phyloP scores from a whole-genome alignment of 306 rosid species.

The Canavalia ensiformis region DNA sequence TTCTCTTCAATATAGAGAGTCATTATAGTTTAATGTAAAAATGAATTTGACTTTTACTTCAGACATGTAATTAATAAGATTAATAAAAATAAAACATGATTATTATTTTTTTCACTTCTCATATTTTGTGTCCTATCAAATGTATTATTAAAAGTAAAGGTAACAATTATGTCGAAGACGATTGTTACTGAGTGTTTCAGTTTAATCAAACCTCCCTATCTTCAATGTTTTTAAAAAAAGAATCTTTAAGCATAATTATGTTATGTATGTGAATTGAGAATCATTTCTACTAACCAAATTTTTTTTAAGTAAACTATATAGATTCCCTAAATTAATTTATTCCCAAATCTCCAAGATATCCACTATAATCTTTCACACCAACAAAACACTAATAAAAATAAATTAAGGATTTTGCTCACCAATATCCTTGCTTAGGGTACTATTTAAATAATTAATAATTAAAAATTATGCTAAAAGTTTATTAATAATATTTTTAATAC shows the following conservation, averaged over 20 bases:
- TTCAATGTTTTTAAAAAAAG: not conserved
- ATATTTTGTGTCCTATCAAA: not conserved
- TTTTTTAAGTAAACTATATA: conserved; percentile 1
- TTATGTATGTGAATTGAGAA: not conserved
- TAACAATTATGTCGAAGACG: not conserved
- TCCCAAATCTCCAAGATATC: conserved; percentile 7
- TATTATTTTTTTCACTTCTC: not conserved
- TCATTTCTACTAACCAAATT: not conserved
- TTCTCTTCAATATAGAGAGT: not conserved
- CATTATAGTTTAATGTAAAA: not conserved
- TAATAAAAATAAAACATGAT: not conserved
- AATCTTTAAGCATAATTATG: conserved; percentile 31
- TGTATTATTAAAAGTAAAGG: not conserved
- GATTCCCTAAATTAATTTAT: conserved; percentile 27
- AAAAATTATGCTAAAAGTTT: no score
- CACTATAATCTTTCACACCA: conserved; percentile 12
- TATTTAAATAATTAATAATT: no score
- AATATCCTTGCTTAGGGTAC: no score
- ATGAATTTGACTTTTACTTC: not conserved
- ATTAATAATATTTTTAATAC: no score
- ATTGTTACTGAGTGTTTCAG: conserved; percentile 5
- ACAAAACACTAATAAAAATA: not conserved
- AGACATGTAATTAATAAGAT: not conserved
- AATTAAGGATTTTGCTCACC: no score
- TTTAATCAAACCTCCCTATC: not conserved